Percentiles rank a stretch among this genome's conserved stretches.
Evolutionary conservation across 441 rosid genomes (phyloP).

Genomic region (Melianthus villosus): DNA sequence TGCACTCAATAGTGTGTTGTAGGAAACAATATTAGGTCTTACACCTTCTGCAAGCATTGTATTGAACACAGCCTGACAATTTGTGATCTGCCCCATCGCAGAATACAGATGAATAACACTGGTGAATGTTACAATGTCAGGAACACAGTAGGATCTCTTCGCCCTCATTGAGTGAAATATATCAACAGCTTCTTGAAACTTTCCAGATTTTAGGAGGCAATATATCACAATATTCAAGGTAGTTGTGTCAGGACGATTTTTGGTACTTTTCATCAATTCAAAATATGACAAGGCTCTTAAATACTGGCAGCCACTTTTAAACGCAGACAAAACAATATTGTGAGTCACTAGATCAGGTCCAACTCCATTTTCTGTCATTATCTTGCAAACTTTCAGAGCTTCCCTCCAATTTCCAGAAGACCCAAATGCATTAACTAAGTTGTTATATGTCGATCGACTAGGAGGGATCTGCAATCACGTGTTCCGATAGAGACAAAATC

Average conservation of each 20-base stretch:
- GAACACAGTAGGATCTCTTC: constrained; percentile 46
- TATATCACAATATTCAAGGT: constrained; percentile 62
- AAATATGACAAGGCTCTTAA: constrained; percentile 70
- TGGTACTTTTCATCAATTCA: constrained; percentile 75
- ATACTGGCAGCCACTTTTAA: constrained; percentile 61
- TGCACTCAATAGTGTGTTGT: constrained; percentile 63
- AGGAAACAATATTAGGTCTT: constrained; percentile 61
- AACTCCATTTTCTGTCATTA: constrained; percentile 89
- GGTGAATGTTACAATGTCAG: constrained; percentile 69
- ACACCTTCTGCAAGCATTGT: constrained; percentile 78
- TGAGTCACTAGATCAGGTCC: constrained; percentile 92
- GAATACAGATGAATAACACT: constrained; percentile 63
- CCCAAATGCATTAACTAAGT: constrained; percentile 84
- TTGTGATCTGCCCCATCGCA: constrained; percentile 51
- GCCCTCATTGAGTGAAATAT: constrained; percentile 72
- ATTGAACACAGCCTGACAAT: constrained; percentile 52
- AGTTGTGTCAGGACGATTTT: constrained; percentile 68
- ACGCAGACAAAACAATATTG: constrained; percentile 75
- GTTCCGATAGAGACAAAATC: constrained; percentile 10
- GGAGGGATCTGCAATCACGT: constrained; percentile 61
- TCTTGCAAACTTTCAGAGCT: constrained; percentile 64
- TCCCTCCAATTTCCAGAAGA: constrained; percentile 95
- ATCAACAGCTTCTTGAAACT: constrained; percentile 43
- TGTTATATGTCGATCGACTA: constrained; percentile 69
- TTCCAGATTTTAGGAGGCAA: constrained; percentile 65